Percentiles rank a stretch among this genome's conserved stretches.
Evolutionary conservation across 2,329 filamentous ascomycete species (phyloP).

Genomic region (Magnaporthiopsis rhizophila): DNA sequence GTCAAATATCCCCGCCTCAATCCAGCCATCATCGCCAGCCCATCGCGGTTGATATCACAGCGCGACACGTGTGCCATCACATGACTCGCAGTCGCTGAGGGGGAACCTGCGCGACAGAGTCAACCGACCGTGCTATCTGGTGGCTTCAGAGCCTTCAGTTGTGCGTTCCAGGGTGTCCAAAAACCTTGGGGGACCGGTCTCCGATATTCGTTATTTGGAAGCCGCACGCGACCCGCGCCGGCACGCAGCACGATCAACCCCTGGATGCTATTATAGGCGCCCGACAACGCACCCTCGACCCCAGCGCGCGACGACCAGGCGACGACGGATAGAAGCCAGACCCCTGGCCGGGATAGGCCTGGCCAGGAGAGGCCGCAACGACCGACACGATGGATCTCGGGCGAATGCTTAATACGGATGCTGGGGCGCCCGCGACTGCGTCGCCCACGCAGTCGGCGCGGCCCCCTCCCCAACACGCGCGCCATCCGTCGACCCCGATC

Average conservation of each 20-base stretch:
- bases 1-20: not conserved
- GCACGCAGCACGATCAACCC: not conserved
- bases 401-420: slow-evolving; percentile 47
- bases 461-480: slow-evolving; percentile 17
- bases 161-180: not conserved
- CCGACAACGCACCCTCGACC: not conserved
- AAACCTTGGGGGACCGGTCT: not conserved
- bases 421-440: slow-evolving; percentile 28
- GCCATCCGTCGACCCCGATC: slow-evolving; percentile 26
- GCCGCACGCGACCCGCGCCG: not conserved
- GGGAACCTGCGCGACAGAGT: not conserved
- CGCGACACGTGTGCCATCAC: not conserved
- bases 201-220: not conserved
- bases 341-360: not conserved
- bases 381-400: slow-evolving; percentile 39
- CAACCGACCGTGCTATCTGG: not conserved
- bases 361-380: not conserved
- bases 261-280: not conserved
- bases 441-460: slow-evolving; percentile 18
- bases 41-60: not conserved
- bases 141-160: not conserved
- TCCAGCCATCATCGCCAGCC: not conserved
- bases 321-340: not conserved
- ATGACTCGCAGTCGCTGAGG: not conserved
- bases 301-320: not conserved